These are phyloP conservation scores for Sanguinoderma infundibulare DNA, from an alignment of 1,284 basidiomycete species.

Conservation along the genomic window DNA sequence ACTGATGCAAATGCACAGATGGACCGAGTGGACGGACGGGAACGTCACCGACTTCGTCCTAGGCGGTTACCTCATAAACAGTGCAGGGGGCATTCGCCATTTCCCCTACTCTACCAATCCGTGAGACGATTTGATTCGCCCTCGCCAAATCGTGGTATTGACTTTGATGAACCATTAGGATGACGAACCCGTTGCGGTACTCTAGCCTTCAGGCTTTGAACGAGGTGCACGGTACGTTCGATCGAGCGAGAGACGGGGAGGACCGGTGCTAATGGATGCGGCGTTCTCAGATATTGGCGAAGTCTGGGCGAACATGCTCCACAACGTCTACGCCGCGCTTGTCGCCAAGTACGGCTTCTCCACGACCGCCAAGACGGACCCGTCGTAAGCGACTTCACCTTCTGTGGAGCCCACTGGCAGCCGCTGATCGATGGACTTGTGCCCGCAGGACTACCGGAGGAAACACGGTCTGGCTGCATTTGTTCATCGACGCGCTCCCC, in stretches of 20 bases:
- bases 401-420: conserved; percentile 11
- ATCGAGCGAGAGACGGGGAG: background rate
- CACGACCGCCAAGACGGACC: conserved; percentile 39
- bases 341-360: conserved; percentile 49
- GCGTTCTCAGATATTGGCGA: conserved; percentile 45
- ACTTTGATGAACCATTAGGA: conserved; percentile 11
- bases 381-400: conserved; percentile 23
- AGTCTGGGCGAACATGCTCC: conserved; percentile 58
- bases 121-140: too few relatives aligned
- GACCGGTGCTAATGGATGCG: conserved; percentile 21
- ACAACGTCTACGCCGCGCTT: conserved; percentile 54
- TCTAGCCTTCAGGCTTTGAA: conserved; percentile 38
- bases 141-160: background rate
- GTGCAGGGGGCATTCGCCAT: conserved; percentile 40
- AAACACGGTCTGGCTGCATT: conserved; percentile 50
- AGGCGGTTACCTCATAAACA: conserved; percentile 41
- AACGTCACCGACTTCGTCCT: conserved; percentile 45
- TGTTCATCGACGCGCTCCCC: conserved; percentile 50
- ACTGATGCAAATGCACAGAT: conserved; percentile 24
- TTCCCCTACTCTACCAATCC: conserved; percentile 46
- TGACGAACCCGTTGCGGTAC: conserved; percentile 29
- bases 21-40: conserved; percentile 43
- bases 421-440: conserved; percentile 20
- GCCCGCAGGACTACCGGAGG: conserved; percentile 39
- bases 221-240: conserved; percentile 43